Conservation (phyloP, 495 filamentous ascomycete genomes). For the Copromyces sp. region DNA sequence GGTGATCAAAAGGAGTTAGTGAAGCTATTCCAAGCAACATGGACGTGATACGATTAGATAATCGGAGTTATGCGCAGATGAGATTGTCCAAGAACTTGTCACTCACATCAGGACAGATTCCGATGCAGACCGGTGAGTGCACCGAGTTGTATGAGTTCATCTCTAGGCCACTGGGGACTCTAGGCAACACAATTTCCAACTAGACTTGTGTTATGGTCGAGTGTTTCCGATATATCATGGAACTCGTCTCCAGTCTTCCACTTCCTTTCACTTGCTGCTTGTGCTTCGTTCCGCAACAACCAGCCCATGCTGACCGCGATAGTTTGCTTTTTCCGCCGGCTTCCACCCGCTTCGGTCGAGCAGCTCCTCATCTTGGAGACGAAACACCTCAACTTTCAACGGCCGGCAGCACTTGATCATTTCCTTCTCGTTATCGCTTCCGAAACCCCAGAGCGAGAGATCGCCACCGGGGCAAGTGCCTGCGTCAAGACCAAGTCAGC, state of each 20-base stretch:
- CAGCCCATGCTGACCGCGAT: conserved; percentile 61
- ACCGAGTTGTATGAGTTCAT: not conserved
- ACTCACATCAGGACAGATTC: not conserved
- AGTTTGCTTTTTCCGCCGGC: conserved; percentile 44
- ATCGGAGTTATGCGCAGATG: not conserved
- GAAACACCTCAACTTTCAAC: conserved; percentile 59
- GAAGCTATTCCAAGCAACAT: not conserved
- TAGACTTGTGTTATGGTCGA: not conserved
- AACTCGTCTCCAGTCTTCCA: not conserved
- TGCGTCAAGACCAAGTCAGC: conserved; percentile 20
- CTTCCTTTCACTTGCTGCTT: not conserved
- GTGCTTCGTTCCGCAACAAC: conserved; percentile 3
- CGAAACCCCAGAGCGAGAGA: conserved; percentile 67
- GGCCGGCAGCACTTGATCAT: conserved; percentile 70
- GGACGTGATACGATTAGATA: not conserved
- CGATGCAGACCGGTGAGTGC: not conserved
- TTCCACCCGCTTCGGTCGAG: conserved; percentile 49
- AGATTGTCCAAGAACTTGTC: not conserved
- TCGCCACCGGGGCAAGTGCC: conserved; percentile 50
- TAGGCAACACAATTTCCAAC: not conserved
- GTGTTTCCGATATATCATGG: not conserved
- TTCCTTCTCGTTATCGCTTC: conserved; percentile 47
- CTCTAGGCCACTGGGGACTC: not conserved
- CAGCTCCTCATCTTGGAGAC: conserved; percentile 40
- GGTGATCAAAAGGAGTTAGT: not conserved